Base-by-base conservation (phyloP, 129 eudicot genomes). In the Flaveria trinervia region DNA sequence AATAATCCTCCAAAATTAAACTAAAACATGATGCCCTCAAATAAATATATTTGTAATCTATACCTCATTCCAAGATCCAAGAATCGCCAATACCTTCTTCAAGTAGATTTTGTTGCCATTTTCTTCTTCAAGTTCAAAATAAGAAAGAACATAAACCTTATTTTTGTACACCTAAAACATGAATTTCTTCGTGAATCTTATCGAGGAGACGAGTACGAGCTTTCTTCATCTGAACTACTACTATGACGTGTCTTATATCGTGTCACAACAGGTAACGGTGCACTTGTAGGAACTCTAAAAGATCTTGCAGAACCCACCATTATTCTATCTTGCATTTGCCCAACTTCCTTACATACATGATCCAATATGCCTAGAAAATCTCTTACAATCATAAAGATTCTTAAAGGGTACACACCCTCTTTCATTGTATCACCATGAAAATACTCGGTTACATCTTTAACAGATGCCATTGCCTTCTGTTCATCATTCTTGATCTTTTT, bases 261-360 rank as follows among this genome's bases (percentile, higher is more conserved):
- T 72, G 73, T 87, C 28, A 93, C 81, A 61, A 86, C 92, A 4
- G 97, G 97, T 48, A 88, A 66, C 0, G 92, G 85, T 68, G 94
- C 92, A 73, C 77, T 82, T 9, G 85, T 82, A 4, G 97, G 89
- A 74, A 89, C 86, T 64, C 96, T 82, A 57, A 93, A 93, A 6
- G 98, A 88, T 77, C 89, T 87, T 43, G 92, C 96, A 5, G 96
- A 73, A n/a, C 99, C 99, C 85, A 89, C 87, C 77, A 92, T 74
- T 77, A 89, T 79, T 51, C 87, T 80, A 51, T 85, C 97, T 70
- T 92, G 94, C 96, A 92, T 88, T 71, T 80, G 88, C 70, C 99
- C 96, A 11, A 95, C 97, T 69, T 95, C 99, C 83, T 86, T 95
- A 82, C 99, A 95, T 28, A 95, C 99, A 64, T 86, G 81, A 82